Conservation (phyloP, 176 grass and related monocot genomes). For the Elaeis guineensis region DNA sequence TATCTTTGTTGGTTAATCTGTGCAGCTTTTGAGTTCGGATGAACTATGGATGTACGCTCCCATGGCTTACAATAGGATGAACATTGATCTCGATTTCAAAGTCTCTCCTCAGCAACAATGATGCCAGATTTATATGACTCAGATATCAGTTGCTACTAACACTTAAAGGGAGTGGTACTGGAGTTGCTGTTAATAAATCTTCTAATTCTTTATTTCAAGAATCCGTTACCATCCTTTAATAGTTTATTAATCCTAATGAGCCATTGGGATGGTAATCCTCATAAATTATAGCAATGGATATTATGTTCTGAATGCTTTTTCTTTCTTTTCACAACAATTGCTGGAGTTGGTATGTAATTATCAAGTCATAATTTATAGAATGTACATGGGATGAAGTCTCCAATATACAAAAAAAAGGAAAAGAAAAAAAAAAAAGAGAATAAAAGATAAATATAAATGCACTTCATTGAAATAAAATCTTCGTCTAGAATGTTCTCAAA, state of each 20-base stretch:
- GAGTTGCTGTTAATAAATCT: background rate
- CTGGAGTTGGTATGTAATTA: no score
- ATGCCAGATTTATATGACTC: background rate
- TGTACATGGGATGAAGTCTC: no score
- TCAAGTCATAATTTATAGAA: no score
- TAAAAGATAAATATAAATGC: no score
- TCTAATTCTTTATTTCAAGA: background rate
- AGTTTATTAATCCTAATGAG: background rate
- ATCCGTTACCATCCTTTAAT: background rate
- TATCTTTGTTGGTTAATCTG: conserved; percentile 12
- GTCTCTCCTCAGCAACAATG: conserved; percentile 14
- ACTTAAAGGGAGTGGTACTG: no score
- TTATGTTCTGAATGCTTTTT: background rate
- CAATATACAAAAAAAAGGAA: no score
- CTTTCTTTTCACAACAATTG: background rate
- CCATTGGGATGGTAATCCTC: background rate
- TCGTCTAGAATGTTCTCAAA: no score
- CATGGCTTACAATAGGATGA: conserved; percentile 77
- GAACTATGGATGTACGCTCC: conserved; percentile 89
- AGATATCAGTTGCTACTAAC: no score
- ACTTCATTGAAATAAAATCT: no score
- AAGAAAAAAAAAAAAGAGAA: no score
- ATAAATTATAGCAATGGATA: background rate
- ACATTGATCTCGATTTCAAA: conserved; percentile 63
- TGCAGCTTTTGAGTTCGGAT: conserved; percentile 71